Percentiles rank a stretch among this genome's conserved stretches.
phyloP scores from a whole-genome alignment of 768 basidiomycete genomes.

The Thelephora aurantiotincta region DNA sequence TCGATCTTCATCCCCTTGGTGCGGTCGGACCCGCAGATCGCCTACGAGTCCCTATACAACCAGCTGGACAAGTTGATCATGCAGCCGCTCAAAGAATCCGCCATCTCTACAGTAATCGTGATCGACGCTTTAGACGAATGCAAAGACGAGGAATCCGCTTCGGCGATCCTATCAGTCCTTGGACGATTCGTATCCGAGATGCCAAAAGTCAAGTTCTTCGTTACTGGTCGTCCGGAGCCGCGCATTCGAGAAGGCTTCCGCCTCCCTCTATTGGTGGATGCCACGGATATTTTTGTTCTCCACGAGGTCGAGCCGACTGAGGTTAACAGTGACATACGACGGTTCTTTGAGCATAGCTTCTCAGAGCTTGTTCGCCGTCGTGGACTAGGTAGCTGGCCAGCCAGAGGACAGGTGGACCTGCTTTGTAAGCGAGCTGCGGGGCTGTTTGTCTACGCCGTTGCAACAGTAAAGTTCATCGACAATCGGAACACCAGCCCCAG shows the following conservation, averaged over 20 bases:
- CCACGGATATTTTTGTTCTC: conserved; percentile 2
- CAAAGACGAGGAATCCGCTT: conserved; percentile 2
- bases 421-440: conserved; percentile 3
- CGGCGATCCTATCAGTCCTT: conserved; percentile 4
- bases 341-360: background rate
- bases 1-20: conserved; percentile 9
- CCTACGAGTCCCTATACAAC: conserved; percentile 2
- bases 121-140: conserved; percentile 12
- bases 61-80: conserved; percentile 7
- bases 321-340: conserved; percentile 1
- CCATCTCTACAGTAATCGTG: conserved; percentile 7
- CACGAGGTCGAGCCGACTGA: background rate
- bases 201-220: conserved; percentile 3
- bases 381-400: conserved; percentile 1
- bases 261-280: background rate
- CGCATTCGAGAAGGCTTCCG: conserved; percentile 2
- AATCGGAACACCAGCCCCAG: conserved; percentile 1
- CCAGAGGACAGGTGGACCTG: background rate
- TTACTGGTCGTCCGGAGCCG: conserved; percentile 8
- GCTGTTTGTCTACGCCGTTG: conserved; percentile 13
- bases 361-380: background rate
- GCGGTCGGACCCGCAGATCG: conserved; percentile 5
- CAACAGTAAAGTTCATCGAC: conserved; percentile 10
- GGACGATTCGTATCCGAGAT: background rate
- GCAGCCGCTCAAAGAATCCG: conserved; percentile 2